Evolutionary conservation across 257 asterid species (phyloP), one percentile per base, ranked within the genome.

Genomic region (Nemophila menziesii): DNA sequence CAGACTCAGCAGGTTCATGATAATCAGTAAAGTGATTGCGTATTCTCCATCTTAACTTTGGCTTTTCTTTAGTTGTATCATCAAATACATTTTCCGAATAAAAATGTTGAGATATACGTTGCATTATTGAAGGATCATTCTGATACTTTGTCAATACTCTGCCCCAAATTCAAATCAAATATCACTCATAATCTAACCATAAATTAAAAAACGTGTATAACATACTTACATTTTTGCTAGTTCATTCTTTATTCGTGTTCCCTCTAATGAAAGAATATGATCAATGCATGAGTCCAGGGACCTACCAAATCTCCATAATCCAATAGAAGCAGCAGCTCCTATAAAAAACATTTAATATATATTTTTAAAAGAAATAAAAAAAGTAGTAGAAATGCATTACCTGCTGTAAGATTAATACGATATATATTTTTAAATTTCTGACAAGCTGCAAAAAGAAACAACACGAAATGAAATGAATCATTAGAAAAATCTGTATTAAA

Each of bases 181-280:
- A 17, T 11, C 11, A 22, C 16, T 39, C 14, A 24, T 26, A 51
- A 20, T 2, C 20, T 5, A 9, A 8, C 20, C 9, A 33, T 20
- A 39, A 6, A 46, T 29, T 14, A 13, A 56, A 4, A 21, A 45
- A 43, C 17, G 43, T 19, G 40, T 13, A 49, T 27, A 47, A 57
- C 4, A 48, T 64, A 68, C 86, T 36, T 71, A 87, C 97, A 74
- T 41, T 48, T 27, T 52, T 37, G 77, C 89, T 56, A 87, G 44
- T 58, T 71, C 92, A 54, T 41, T 61, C 68, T 87, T 93, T 44
- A 87, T 48, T 39, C 80, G 73, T 55, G 75, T 87, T 63, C 95
- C 95, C 44, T 78, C 72, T 70, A 77, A 55, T 24, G 93, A 71
- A 62, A 83, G 80, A 64, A 80, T 39, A 44, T 50, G 69, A 10